A percentile compares a stretch with the other conserved stretches of the same genome.
phyloP scores from a whole-genome alignment of 2,329 filamentous ascomycete genomes.

The Laburnicola sp. region DNA sequence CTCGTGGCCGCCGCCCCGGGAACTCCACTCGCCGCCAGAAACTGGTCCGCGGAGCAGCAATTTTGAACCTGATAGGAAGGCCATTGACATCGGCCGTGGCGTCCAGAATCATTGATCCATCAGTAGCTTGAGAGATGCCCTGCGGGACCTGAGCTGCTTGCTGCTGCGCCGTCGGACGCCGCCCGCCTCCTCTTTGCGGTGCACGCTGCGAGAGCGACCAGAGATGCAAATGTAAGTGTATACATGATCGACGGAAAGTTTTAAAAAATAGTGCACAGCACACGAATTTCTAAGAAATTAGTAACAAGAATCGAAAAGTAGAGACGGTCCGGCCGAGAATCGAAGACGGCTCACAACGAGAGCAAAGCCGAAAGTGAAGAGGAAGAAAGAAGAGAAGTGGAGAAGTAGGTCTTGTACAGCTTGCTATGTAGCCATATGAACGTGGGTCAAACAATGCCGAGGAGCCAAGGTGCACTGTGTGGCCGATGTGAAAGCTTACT shows the following conservation, averaged over 20 bases:
- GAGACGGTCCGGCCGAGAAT: constrained; percentile 33
- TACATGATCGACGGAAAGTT: constrained; percentile 21
- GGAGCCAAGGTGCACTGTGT: constrained; percentile 24
- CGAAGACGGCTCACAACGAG: constrained; percentile 5
- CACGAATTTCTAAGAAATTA: constrained; percentile 22
- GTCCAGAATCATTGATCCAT: constrained; percentile 61
- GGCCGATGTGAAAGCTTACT: constrained; percentile 16
- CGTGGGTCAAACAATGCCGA: constrained; percentile 17
- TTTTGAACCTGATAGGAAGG: constrained; percentile 59
- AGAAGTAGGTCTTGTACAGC: not conserved
- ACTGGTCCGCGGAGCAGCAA: constrained; percentile 58
- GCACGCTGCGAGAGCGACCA: constrained; percentile 27
- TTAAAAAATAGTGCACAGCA: constrained; percentile 15
- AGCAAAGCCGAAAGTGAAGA: constrained; percentile 7
- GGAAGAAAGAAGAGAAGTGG: constrained; percentile 8
- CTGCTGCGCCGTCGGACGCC: constrained; percentile 36
- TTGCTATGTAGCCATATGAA: constrained; percentile 2
- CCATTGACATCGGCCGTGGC: constrained; percentile 59
- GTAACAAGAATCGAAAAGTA: constrained; percentile 11
- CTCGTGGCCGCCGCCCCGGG: constrained; percentile 49
- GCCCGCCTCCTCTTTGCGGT: constrained; percentile 29
- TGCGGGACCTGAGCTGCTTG: constrained; percentile 41
- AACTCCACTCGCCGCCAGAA: constrained; percentile 56
- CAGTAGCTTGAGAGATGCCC: constrained; percentile 50
- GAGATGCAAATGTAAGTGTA: constrained; percentile 18